A percentile compares a stretch with the other conserved stretches of the same genome.
These are phyloP conservation scores for Periconia sp. DNA, from an alignment of 2,329 filamentous ascomycete genomes.

Conservation along the genomic window DNA sequence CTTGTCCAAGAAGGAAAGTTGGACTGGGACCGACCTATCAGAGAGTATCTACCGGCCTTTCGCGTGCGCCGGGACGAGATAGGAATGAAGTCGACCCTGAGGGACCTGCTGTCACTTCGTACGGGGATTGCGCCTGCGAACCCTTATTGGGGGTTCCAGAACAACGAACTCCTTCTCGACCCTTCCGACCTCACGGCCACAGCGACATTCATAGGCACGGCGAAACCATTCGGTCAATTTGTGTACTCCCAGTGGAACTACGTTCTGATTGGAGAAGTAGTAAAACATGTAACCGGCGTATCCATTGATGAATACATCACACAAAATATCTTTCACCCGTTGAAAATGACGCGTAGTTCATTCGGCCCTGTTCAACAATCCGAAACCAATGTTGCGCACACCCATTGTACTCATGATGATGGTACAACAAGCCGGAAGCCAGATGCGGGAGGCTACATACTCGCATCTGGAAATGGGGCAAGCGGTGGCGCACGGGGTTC, in stretches of 20 bases:
- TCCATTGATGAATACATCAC: background rate
- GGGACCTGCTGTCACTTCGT: constrained; percentile 11
- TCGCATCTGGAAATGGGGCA: background rate
- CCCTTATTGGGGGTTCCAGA: constrained; percentile 7
- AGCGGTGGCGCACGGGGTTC: constrained; percentile 3
- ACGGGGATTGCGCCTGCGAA: constrained; percentile 10
- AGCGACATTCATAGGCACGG: background rate
- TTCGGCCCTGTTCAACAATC: background rate
- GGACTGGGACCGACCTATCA: constrained; percentile 15
- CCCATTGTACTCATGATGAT: constrained; percentile 4
- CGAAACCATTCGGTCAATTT: constrained; percentile 11
- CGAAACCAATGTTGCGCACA: constrained; percentile 3
- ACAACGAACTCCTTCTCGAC: constrained; percentile 8
- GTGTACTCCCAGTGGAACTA: constrained; percentile 21
- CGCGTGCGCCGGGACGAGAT: constrained; percentile 11
- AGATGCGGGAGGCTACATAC: background rate
- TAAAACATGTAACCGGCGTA: constrained; percentile 4
- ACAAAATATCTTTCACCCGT: constrained; percentile 2
- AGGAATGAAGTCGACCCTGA: constrained; percentile 9
- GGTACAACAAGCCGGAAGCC: background rate
- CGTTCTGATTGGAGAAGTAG: constrained; percentile 1
- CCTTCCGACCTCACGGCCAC: constrained; percentile 2
- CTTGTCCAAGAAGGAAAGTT: constrained; percentile 13
- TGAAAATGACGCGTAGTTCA: constrained; percentile 5
- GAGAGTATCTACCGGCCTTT: constrained; percentile 16